A percentile compares a stretch with the other conserved stretches of the same genome.
Conservation (phyloP, 495 filamentous ascomycete genomes). For the Pseudotulostoma volvatum region DNA sequence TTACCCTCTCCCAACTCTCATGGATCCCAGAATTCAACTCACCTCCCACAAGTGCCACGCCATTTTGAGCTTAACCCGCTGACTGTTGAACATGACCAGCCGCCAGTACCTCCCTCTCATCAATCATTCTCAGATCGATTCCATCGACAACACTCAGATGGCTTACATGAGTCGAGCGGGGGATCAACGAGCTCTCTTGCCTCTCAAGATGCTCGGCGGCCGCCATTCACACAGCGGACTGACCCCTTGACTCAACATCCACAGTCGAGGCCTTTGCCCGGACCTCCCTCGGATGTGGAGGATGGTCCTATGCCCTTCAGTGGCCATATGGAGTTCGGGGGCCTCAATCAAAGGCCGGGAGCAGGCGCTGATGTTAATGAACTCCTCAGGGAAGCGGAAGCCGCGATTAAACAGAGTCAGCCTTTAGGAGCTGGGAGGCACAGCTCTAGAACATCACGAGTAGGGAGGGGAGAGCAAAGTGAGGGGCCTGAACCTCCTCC, state of each 20-base stretch:
- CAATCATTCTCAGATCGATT: conserved; percentile 13
- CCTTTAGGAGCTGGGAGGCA: too few relatives aligned
- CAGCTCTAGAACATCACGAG: conserved; percentile 12
- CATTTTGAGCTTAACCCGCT: conserved; percentile 8
- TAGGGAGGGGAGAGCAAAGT: conserved; percentile 11
- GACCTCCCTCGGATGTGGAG: conserved; percentile 35
- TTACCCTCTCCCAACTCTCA: conserved; percentile 14
- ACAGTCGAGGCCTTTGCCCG: conserved; percentile 44
- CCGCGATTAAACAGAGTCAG: conserved; percentile 24
- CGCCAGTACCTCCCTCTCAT: conserved; percentile 29
- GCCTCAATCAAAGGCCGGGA: conserved; percentile 4
- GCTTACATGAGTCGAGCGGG: conserved; percentile 19
- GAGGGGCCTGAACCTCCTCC: conserved; percentile 6
- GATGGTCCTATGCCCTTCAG: conserved; percentile 10
- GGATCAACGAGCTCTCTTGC: conserved; percentile 25
- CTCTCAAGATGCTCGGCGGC: conserved; percentile 27
- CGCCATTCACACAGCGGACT: conserved; percentile 31
- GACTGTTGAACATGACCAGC: conserved; percentile 22
- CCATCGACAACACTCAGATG: conserved; percentile 16
- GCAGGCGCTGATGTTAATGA: conserved; percentile 26
- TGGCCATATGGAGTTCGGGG: conserved; percentile 10
- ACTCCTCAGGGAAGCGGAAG: conserved; percentile 32
- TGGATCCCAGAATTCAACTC: conserved; percentile 12
- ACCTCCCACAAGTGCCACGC: conserved; percentile 17
- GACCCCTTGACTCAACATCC: conserved; percentile 41